These are phyloP conservation scores for Physaria fendleri DNA, from an alignment of 345 rosid species.

Conservation along the genomic window DNA sequence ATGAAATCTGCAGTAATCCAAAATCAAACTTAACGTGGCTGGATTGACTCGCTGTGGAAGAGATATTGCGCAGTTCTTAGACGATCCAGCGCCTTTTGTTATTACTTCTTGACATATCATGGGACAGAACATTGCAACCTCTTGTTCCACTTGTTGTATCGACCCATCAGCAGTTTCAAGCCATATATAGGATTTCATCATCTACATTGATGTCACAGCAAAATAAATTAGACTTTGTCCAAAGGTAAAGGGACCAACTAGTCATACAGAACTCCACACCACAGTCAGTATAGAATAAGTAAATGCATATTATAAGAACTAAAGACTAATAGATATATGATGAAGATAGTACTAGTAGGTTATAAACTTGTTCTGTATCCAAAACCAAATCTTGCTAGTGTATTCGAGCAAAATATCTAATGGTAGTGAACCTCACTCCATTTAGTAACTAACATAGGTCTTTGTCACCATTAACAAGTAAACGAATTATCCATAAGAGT, in stretches of 20 bases:
- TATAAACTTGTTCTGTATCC: too few relatives aligned
- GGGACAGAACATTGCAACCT: conserved; percentile 95
- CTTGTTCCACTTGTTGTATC: conserved; percentile 91
- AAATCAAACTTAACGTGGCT: conserved; percentile 66
- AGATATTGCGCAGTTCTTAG: conserved; percentile 70
- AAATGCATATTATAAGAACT: too few relatives aligned
- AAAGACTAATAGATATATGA: too few relatives aligned
- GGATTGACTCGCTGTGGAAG: conserved; percentile 90
- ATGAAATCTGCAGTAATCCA: conserved; percentile 92
- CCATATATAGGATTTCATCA: conserved; percentile 94
- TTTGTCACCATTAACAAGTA: too few relatives aligned
- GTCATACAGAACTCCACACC: not conserved
- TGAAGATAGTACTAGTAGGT: too few relatives aligned
- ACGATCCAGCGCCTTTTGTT: conserved; percentile 73
- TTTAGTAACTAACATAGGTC: too few relatives aligned
- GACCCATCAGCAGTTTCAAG: conserved; percentile 89
- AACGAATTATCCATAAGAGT: too few relatives aligned
- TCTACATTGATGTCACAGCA: conserved; percentile 24
- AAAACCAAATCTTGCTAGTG: too few relatives aligned
- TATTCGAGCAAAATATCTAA: too few relatives aligned
- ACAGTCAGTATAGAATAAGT: too few relatives aligned
- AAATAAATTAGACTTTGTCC: conserved; percentile 11
- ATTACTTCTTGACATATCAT: conserved; percentile 81
- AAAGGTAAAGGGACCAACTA: not conserved
- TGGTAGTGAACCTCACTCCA: too few relatives aligned